Base-by-base conservation (phyloP, 305 asterid species). In the Solanum chacoense region DNA sequence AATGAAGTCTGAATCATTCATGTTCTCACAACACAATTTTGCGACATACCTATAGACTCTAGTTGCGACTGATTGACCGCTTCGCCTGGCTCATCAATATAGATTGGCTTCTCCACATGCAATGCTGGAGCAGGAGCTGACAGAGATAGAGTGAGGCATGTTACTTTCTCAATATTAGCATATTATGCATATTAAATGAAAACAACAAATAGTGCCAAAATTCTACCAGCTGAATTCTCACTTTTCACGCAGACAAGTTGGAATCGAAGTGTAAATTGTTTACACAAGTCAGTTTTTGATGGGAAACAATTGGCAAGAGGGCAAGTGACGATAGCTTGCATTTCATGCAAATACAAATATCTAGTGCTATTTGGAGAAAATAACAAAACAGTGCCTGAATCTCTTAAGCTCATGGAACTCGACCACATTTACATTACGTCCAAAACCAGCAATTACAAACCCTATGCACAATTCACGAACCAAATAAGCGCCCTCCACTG, bases 31-130 rank as follows among this genome's bases (percentile, higher is more conserved):
- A 24, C 32, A 67, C 9, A 59, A 81, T 22, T 86, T 75, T 36
- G 89, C 22, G 14, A 65, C 90, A 78, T 91, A 96, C 97, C 98
- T 88, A 96, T 72, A 89, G 95, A 90, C 90, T 91, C 95, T 45
- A 96, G 93, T 80, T 94, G 98, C 5, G 55, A 29, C 69, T 92
- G 94, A 91, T 93, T 94, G 90, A 96, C 91, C 90, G 93, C 93
- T 91, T 94, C 93, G 5, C 92, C 90, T 59, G 90, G 92, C 35
- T 94, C 93, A 32, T 92, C 92, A 73, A 95, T 92, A 85, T 85
- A 92, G 90, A 88, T 90, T 35, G 96, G 95, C 89, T 88, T 92
- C 50, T 89, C 92, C 85, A 91, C 89, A 89, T 89, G 88, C 79
- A 89, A 40, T 69, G 89, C 91, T 37, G 92, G 88, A 88, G 73